These are phyloP conservation scores for Sporothrix phasma DNA, from an alignment of 2,329 filamentous ascomycete species.

Conservation along the genomic window DNA sequence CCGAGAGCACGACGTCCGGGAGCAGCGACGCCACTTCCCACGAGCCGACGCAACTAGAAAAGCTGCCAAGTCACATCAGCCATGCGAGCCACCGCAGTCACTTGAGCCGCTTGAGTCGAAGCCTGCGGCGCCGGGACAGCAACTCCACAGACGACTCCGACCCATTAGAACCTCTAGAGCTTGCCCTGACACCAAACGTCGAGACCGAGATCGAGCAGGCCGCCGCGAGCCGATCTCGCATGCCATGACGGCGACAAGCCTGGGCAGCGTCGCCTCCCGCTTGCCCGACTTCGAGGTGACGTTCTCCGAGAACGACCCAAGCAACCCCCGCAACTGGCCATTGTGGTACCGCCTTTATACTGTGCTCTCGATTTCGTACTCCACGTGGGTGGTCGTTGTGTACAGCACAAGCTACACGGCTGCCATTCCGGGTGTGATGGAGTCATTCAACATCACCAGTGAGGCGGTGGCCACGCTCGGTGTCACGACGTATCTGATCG, in stretches of 20 bases:
- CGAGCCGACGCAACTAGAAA: slow-evolving; percentile 1
- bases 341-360: slow-evolving; percentile 34
- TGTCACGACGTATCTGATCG: slow-evolving; percentile 63
- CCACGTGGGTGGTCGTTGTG: slow-evolving; percentile 43
- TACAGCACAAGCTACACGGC: slow-evolving; percentile 70
- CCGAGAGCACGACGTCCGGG: background rate
- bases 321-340: slow-evolving; percentile 60
- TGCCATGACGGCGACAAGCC: slow-evolving; percentile 30
- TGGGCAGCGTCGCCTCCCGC: slow-evolving; percentile 31
- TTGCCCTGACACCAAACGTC: slow-evolving; percentile 18
- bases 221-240: slow-evolving; percentile 31
- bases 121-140: slow-evolving; percentile 7
- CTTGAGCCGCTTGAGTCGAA: background rate
- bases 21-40: slow-evolving; percentile 4
- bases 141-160: slow-evolving; percentile 16
- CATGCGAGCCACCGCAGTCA: slow-evolving; percentile 1
- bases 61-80: slow-evolving; percentile 4
- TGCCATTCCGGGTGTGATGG: slow-evolving; percentile 54
- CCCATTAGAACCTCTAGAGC: slow-evolving; percentile 18
- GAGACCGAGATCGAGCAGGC: slow-evolving; percentile 17
- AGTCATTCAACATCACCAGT: slow-evolving; percentile 46
- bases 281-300: slow-evolving; percentile 56
- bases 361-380: slow-evolving; percentile 33
- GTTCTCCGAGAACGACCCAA: slow-evolving; percentile 49
- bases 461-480: slow-evolving; percentile 56